These are phyloP conservation scores for Podospora sp. DNA, from an alignment of 495 filamentous ascomycete genomes.

Conservation along the genomic window DNA sequence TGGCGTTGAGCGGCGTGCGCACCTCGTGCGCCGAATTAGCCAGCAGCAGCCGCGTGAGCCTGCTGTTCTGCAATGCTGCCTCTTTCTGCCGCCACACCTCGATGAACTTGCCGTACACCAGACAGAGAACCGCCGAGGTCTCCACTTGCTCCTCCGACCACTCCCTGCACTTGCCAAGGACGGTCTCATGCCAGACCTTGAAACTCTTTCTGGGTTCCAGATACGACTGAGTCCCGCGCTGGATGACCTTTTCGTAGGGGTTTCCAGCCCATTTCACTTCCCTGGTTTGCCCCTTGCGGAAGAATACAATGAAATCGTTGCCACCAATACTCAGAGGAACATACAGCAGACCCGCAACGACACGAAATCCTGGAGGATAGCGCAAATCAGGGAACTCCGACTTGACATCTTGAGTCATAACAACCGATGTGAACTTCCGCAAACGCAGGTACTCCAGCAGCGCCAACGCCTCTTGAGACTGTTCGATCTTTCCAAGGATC, in stretches of 20 bases:
- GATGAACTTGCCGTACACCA: constrained; percentile 82
- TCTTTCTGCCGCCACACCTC: constrained; percentile 95
- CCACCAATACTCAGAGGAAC: constrained; percentile 80
- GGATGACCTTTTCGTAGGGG: constrained; percentile 78
- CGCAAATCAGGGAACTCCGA: constrained; percentile 82
- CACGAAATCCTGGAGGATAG: constrained; percentile 77
- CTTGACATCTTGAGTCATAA: constrained; percentile 74
- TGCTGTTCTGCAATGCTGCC: constrained; percentile 77
- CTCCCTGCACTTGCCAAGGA: constrained; percentile 73
- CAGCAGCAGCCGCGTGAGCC: constrained; percentile 76
- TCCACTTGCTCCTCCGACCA: constrained; percentile 79
- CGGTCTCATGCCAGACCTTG: constrained; percentile 73
- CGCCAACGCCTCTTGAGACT: constrained; percentile 82
- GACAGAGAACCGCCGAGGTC: constrained; percentile 83
- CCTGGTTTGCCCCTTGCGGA: constrained; percentile 74
- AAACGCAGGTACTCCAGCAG: constrained; percentile 85
- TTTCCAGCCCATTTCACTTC: constrained; percentile 94
- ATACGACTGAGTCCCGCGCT: constrained; percentile 67
- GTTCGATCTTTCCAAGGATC: constrained; percentile 72
- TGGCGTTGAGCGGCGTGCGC: constrained; percentile 89
- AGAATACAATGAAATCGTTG: constrained; percentile 88
- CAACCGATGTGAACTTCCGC: constrained; percentile 72
- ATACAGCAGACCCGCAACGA: constrained; percentile 80
- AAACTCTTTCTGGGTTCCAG: constrained; percentile 79
- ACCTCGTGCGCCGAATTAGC: constrained; percentile 96